phyloP scores from a whole-genome alignment of 2,329 filamentous ascomycete genomes.

The Coleophoma eucalyptorum region DNA sequence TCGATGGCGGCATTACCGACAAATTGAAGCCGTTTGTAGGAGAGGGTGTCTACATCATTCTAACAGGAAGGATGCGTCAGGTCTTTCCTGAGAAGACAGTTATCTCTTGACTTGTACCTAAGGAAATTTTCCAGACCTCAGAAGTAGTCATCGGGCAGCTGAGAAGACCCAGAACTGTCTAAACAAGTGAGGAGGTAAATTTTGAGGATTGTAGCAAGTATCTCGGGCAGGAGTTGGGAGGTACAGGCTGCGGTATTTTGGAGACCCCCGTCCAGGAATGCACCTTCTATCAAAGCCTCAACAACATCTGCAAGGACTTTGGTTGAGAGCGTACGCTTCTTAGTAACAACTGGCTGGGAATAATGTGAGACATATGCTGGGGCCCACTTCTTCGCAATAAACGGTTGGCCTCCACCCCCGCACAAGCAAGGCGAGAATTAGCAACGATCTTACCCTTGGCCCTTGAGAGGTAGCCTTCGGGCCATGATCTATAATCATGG shows the following conservation, averaged over 20 bases:
- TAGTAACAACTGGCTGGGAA: constrained; percentile 17
- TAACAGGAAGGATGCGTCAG: constrained; percentile 68
- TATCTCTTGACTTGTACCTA: constrained; percentile 66
- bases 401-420: constrained; percentile 53
- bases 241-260: constrained; percentile 59
- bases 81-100: constrained; percentile 66
- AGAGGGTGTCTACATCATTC: constrained; percentile 35
- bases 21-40: constrained; percentile 74
- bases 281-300: constrained; percentile 77
- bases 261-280: constrained; percentile 67
- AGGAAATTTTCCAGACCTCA: constrained; percentile 55
- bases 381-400: constrained; percentile 67
- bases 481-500: constrained; percentile 42
- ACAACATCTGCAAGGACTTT: constrained; percentile 83
- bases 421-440: constrained; percentile 64
- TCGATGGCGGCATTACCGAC: constrained; percentile 82
- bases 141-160: background rate
- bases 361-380: constrained; percentile 51
- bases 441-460: constrained; percentile 66
- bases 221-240: constrained; percentile 57
- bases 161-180: background rate
- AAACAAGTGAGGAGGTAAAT: background rate
- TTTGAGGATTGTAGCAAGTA: background rate
- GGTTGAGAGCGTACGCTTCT: constrained; percentile 46
- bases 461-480: constrained; percentile 68